phyloP scores from a whole-genome alignment of 2,329 filamentous ascomycete species.

The Hypoxylon sp. region DNA sequence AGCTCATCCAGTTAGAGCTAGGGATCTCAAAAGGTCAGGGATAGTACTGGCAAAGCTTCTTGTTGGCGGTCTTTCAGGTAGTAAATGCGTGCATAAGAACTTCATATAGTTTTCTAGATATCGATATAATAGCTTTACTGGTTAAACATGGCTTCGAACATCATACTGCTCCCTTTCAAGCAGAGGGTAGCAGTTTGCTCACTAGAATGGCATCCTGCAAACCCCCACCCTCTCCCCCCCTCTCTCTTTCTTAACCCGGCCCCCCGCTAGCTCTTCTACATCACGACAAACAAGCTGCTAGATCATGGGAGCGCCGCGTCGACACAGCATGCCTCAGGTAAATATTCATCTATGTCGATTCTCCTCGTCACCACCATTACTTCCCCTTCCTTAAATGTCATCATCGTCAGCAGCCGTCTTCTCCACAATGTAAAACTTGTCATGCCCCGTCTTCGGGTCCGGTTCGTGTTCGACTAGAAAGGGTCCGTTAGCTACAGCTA shows the following conservation, averaged over 20 bases:
- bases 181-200: background rate
- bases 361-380: background rate
- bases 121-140: background rate
- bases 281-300: background rate
- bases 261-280: no score
- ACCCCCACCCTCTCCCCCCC: no score
- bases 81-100: background rate
- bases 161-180: background rate
- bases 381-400: slow-evolving; percentile 35
- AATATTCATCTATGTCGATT: background rate
- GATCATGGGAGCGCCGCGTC: background rate
- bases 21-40: background rate
- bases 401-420: slow-evolving; percentile 50
- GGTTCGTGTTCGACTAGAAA: slow-evolving; percentile 48
- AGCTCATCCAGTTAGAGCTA: background rate
- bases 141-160: background rate
- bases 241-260: no score
- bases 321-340: background rate
- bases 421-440: slow-evolving; percentile 49
- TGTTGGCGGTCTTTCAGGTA: background rate
- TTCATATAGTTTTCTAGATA: background rate
- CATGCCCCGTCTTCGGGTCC: slow-evolving; percentile 44
- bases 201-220: background rate
- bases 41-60: background rate
- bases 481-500: slow-evolving; percentile 23